A percentile compares a stretch with the other conserved stretches of the same genome.
These are phyloP conservation scores for Didymosphaeria variabile DNA, from an alignment of 2,329 filamentous ascomycete genomes.

Conservation along the genomic window DNA sequence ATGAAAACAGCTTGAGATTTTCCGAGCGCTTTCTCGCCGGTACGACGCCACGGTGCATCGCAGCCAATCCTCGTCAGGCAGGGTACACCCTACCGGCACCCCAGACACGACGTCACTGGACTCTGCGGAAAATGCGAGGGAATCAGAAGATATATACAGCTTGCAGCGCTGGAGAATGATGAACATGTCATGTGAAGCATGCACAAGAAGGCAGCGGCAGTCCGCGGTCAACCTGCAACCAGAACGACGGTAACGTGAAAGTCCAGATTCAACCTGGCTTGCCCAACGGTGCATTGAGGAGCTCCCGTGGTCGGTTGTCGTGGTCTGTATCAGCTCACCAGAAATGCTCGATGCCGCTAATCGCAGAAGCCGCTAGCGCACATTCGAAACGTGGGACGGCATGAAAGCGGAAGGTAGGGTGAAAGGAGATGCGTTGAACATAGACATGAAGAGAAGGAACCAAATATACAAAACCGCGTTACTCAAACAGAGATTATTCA, in stretches of 20 bases:
- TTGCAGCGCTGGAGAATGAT: not conserved
- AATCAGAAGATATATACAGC: not conserved
- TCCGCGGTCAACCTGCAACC: not conserved
- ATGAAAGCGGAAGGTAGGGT: not conserved
- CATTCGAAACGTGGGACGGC: not conserved
- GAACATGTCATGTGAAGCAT: not conserved
- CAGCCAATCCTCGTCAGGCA: slow-evolving; percentile 15
- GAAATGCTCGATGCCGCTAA: not conserved
- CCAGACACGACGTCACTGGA: not conserved
- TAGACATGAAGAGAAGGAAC: not conserved
- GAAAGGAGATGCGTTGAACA: not conserved
- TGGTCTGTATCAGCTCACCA: not conserved
- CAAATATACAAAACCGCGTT: slow-evolving; percentile 15
- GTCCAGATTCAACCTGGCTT: not conserved
- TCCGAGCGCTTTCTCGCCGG: slow-evolving; percentile 6
- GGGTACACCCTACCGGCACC: no score
- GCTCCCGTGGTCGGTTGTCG: no score
- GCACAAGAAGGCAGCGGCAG: not conserved
- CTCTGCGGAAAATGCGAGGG: not conserved
- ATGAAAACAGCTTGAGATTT: slow-evolving; percentile 6
- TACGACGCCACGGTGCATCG: slow-evolving; percentile 17
- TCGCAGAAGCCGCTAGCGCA: not conserved
- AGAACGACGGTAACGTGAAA: not conserved
- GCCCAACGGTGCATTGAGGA: not conserved
- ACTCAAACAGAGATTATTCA: slow-evolving; percentile 75